Base-by-base conservation (phyloP, 495 filamentous ascomycete genomes). In the Emericellopsis terricola region DNA sequence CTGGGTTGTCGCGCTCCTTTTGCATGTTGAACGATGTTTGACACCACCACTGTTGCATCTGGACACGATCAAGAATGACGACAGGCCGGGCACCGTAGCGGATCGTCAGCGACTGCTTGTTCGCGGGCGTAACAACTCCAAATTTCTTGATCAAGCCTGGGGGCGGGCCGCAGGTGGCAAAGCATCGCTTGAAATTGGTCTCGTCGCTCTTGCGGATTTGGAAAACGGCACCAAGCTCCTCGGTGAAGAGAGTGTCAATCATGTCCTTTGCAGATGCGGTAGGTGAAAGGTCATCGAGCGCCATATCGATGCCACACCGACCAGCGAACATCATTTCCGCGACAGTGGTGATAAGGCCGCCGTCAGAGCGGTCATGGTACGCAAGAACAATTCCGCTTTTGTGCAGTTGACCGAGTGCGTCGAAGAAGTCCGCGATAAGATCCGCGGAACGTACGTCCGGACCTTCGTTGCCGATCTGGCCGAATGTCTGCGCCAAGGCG, bases 311-410 rank as follows among this genome's bases (percentile, higher is more conserved):
- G 39, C 91, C 91, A 45, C 85, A 92, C 28, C 89, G 75, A 18
- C 89, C 89, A 8, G 89, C 89, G 46, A 97, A 94, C 73, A 93
- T 91, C 89, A 96, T 96, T 53, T 97, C 89, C 8, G 73, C 80
- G 8, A 96, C 62, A 6, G 87, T 84, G 9, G 87, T 94, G 44
- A 96, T 72, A 3, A 97, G 59, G 46, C 89, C 89, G 53, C 91
- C 89, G 43, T 96, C 89, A 11, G 83, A 93, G 21, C 77, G 68
- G 49, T 96, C 89, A 49, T 97, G 89, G 47, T 96, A 96, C 13
- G 89, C 91, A 16, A 96, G 66, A 19, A 97, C 85, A 41, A 94
- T 68, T 11, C 76, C 79, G 27, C 76, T 67, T 47, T 92, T 76
- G 49, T 96, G 89, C 4, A 92, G 64, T 46, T 86, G 78, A 20